Conservation (phyloP, 148 eudicot species). For the Spergularia marina region DNA sequence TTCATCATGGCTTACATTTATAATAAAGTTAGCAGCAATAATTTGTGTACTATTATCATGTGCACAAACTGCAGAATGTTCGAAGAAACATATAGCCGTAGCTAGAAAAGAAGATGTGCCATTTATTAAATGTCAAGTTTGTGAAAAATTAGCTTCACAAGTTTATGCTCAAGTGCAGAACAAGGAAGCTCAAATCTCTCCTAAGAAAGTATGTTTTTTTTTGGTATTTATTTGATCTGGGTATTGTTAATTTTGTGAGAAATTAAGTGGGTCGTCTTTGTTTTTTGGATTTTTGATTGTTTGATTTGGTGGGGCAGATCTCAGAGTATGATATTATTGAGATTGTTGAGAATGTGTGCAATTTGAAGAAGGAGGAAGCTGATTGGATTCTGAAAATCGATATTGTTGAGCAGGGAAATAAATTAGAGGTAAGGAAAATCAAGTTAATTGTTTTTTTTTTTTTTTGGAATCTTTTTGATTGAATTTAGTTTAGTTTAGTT, state of each 20-base stretch:
- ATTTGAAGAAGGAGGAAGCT: conserved; percentile 94
- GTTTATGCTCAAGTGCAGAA: conserved; percentile 48
- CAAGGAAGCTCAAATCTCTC: conserved; percentile 70
- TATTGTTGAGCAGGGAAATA: conserved; percentile 77
- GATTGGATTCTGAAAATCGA: conserved; percentile 96
- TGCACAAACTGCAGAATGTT: conserved; percentile 33
- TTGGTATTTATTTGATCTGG: conserved; percentile 9
- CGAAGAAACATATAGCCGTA: conserved; percentile 53
- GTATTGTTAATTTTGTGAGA: background rate
- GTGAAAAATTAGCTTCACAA: conserved; percentile 63
- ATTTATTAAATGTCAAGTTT: conserved; percentile 81
- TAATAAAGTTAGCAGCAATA: conserved; percentile 15
- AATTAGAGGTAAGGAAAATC: conserved; percentile 51
- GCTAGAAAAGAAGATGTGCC: conserved; percentile 93
- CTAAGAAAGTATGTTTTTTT: conserved; percentile 59
- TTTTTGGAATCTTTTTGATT: background rate
- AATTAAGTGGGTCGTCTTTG: conserved; percentile 19
- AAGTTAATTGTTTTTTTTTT: background rate
- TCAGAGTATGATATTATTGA: conserved; percentile 88
- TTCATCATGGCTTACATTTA: background rate
- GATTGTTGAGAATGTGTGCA: conserved; percentile 82
- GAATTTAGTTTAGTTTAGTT: background rate
- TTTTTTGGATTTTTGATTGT: conserved; percentile 5
- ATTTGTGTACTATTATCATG: conserved; percentile 29
- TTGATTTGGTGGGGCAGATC: conserved; percentile 40